These are phyloP conservation scores for Ceratocystis cubensis DNA, from an alignment of 2,329 filamentous ascomycete genomes.

Conservation along the genomic window DNA sequence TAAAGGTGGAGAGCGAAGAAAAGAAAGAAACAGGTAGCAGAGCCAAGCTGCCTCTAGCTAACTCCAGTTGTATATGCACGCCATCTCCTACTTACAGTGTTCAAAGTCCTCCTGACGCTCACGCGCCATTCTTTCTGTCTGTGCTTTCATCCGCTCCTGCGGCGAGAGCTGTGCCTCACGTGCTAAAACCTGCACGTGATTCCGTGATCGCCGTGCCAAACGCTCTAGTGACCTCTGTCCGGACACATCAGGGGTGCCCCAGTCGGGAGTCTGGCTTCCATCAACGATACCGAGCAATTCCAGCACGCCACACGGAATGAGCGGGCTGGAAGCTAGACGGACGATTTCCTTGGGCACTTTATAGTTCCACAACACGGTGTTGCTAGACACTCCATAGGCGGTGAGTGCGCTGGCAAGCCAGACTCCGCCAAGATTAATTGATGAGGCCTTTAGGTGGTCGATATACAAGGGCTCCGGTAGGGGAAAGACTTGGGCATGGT, in stretches of 20 bases:
- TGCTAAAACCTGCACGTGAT: constrained; percentile 32
- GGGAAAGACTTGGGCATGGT: constrained; percentile 24
- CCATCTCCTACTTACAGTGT: constrained; percentile 31
- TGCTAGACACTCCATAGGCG: constrained; percentile 40
- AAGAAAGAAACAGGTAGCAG: neutral
- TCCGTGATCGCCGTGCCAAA: constrained; percentile 29
- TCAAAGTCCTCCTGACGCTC: constrained; percentile 36
- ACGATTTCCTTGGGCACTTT: constrained; percentile 42
- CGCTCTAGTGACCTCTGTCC: constrained; percentile 29
- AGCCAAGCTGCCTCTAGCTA: neutral
- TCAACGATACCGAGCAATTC: constrained; percentile 41
- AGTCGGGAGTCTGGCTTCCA: constrained; percentile 41
- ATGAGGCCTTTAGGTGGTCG: constrained; percentile 34
- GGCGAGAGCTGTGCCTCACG: constrained; percentile 36
- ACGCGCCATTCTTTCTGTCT: constrained; percentile 31
- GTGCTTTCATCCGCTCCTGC: constrained; percentile 32
- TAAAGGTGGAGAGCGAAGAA: neutral
- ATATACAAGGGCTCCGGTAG: constrained; percentile 33
- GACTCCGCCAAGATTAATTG: constrained; percentile 30
- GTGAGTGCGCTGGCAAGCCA: constrained; percentile 48
- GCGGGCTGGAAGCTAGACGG: constrained; percentile 38
- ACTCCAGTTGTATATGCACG: neutral
- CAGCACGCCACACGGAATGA: constrained; percentile 47
- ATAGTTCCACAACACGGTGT: constrained; percentile 49
- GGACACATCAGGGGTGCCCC: constrained; percentile 36